Evolutionary conservation across 225 moss, liverwort and hornwort genomes (phyloP).

Genomic region (Straminergon stramineum): DNA sequence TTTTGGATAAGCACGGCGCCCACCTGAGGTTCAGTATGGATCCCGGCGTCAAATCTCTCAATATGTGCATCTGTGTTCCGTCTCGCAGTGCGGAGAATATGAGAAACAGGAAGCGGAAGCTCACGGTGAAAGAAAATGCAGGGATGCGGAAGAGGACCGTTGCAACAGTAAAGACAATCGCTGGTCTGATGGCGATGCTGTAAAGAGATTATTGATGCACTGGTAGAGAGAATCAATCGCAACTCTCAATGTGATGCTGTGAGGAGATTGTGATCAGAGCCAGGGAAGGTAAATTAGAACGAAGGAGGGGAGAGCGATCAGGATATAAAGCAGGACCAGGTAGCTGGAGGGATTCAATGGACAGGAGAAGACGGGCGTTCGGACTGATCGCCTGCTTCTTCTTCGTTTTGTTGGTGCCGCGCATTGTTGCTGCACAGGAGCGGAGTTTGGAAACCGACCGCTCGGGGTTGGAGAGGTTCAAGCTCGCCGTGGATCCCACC

Average conservation of each 20-base stretch:
- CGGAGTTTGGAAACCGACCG: constrained; percentile 13
- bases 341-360: not conserved
- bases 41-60: not conserved
- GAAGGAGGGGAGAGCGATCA: not conserved
- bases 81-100: not conserved
- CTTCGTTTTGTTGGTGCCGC: not conserved
- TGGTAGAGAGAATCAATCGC: not conserved
- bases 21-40: not conserved
- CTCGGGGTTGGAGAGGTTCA: constrained; percentile 10
- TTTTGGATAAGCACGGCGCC: not conserved
- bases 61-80: not conserved
- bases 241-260: not conserved
- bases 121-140: not conserved
- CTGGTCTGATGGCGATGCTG: not conserved
- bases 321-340: not conserved
- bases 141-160: not conserved
- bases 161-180: not conserved
- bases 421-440: not conserved
- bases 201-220: not conserved
- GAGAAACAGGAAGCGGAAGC: not conserved
- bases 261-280: not conserved
- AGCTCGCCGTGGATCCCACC: constrained; percentile 3
- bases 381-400: not conserved
- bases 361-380: not conserved
- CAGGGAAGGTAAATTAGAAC: not conserved